phyloP scores from a whole-genome alignment of 345 rosid genomes.

The Trapa bicornis region DNA sequence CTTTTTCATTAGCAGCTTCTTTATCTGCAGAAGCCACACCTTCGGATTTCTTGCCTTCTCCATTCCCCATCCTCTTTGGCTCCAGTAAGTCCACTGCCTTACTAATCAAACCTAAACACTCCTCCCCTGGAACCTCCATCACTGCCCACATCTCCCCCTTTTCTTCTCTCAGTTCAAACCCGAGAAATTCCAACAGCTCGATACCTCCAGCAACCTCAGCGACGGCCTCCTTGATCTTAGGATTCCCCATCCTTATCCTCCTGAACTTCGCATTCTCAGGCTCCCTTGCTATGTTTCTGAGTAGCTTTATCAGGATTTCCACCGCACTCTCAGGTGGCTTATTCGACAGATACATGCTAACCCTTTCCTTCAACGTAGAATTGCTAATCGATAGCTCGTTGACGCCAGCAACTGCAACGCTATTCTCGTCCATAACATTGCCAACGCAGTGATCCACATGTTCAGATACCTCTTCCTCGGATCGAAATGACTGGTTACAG shows the following conservation, averaged over 20 bases:
- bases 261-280: conserved; percentile 76
- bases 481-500: conserved; percentile 38
- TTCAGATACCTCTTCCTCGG: conserved; percentile 67
- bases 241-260: conserved; percentile 68
- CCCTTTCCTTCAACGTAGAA: conserved; percentile 29
- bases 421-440: conserved; percentile 7
- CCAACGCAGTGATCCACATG: conserved; percentile 66
- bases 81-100: conserved; percentile 40
- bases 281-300: conserved; percentile 63
- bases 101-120: conserved; percentile 28
- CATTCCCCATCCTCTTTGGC: conserved; percentile 27
- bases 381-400: conserved; percentile 9
- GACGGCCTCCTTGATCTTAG: conserved; percentile 69
- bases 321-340: conserved; percentile 47
- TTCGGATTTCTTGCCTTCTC: conserved; percentile 16
- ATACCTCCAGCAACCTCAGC: conserved; percentile 68
- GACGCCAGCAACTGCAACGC: conserved; percentile 10
- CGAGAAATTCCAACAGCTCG: conserved; percentile 63
- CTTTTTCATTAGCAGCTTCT: conserved; percentile 17
- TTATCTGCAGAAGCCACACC: conserved; percentile 21
- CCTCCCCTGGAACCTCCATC: conserved; percentile 49
- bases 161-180: conserved; percentile 59
- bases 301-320: conserved; percentile 53
- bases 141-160: conserved; percentile 71
- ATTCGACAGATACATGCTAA: conserved; percentile 42